Conservation (phyloP, 495 filamentous ascomycete species). For the Aspergillus avenaceus region DNA sequence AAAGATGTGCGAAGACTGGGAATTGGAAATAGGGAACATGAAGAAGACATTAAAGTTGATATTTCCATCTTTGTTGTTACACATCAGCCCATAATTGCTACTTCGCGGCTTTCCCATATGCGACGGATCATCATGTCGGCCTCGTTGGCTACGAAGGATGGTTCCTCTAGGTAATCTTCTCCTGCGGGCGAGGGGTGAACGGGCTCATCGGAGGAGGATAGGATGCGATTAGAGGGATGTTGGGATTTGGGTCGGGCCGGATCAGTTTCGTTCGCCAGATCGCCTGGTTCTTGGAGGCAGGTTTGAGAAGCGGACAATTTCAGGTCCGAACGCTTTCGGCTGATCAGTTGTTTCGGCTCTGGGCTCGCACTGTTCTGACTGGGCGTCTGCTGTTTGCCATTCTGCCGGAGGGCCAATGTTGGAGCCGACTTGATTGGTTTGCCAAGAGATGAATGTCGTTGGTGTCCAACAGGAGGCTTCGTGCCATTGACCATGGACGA, state of each 20-base stretch:
- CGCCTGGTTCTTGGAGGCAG: constrained; percentile 27
- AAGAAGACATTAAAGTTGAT: background rate
- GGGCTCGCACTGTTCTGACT: constrained; percentile 18
- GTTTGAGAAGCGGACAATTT: constrained; percentile 28
- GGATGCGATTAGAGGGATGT: constrained; percentile 36
- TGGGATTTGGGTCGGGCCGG: constrained; percentile 19
- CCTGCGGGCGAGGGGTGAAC: constrained; percentile 12
- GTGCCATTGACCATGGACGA: constrained; percentile 22
- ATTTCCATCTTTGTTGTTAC: background rate
- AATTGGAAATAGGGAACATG: constrained; percentile 3
- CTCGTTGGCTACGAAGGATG: constrained; percentile 22
- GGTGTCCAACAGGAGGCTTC: constrained; percentile 11
- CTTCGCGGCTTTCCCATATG: constrained; percentile 47
- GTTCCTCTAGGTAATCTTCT: constrained; percentile 25
- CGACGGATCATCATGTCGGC: constrained; percentile 43
- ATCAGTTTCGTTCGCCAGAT: constrained; percentile 26
- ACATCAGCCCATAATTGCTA: constrained; percentile 32
- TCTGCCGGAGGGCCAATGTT: constrained; percentile 28
- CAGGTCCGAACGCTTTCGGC: constrained; percentile 15
- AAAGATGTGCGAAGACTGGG: constrained; percentile 1
- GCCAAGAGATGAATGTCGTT: constrained; percentile 21
- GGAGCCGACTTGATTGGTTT: constrained; percentile 41
- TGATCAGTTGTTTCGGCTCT: constrained; percentile 21
- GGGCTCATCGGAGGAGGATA: constrained; percentile 40
- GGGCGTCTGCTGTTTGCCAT: constrained; percentile 17